Evolutionary conservation across 78 protist species (phyloP), one percentile per base, ranked within the genome.

Genomic region (Dictyostelium discoideum): DNA sequence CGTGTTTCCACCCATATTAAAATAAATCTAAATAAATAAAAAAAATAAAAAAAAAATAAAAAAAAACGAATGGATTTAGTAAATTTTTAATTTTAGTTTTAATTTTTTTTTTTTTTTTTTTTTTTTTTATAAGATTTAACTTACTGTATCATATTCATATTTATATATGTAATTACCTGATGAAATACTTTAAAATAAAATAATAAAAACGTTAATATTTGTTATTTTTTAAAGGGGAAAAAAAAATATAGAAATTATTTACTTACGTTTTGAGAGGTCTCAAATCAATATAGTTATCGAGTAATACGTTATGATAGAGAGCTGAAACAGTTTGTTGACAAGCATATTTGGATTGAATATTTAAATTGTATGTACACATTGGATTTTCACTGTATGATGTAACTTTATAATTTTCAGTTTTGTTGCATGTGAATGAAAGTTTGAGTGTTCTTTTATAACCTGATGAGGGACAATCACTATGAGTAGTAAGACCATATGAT

Each of bases 11-110:
- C 76, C 76, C 26, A 67, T 24, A 67, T 24, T 67, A 67, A 24
- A 67, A 67, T 67, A 67, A 60, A 60, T 60, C 69, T 60, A 60
- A n/a, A n/a, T n/a, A n/a, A n/a, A n/a, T n/a, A n/a, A n/a, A n/a
- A n/a, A n/a, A n/a, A n/a, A n/a, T 5, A 20, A 60, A 14, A 20
- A 60, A 14, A 60, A 54, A 13, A n/a, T n/a, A n/a, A n/a, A n/a
- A n/a, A n/a, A n/a, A n/a, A n/a, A n/a, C n/a, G n/a, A 48, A 32
- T 32, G 0, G 20, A 48, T 10, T 48, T 48, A 13, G 60, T 48
- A 48, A 48, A 48, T 48, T 48, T 48, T 44, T 44, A 44, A 42
- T 5, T 42, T 42, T 3, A 42, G 7, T 42, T 48, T 48, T 1
- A 13, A 1, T 48, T 48, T 48, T 54, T 3, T 54, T n/a, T n/a